Base-by-base conservation (phyloP, 1,284 basidiomycete genomes). In the Moniliophthora roreri region DNA sequence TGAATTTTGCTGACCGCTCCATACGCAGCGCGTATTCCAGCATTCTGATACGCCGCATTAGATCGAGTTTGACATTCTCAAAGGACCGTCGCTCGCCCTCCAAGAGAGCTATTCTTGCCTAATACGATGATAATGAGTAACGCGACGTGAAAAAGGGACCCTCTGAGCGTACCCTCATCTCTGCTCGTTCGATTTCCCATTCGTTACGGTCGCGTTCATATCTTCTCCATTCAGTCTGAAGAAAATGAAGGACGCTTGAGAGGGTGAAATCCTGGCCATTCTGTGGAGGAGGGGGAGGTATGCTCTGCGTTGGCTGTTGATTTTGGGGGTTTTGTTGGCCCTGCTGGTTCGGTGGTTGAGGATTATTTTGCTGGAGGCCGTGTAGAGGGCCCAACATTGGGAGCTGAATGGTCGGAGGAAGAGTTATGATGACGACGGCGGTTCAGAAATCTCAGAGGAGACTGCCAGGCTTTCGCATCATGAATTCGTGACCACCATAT, bases 131-230 rank as follows among this genome's bases (percentile, higher is more conserved):
- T 58, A 58, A 50, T 54, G 61, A 50, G 55, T 55, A 52, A 62
- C 58, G 58, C 51, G 47, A 44, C 57, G 44, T 50, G 49, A 62
- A 61, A 66, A 61, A 53, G 56, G 50, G 53, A n/a, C n/a, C n/a
- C n/a, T 57, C 63, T 53, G 56, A 53, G 84, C 89, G 64, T 62
- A 94, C 95, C 79, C 95, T 82, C 94, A 99, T 97, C 74, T 99
- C 96, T 34, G 97, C 96, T 62, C 96, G 80, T 75, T 99, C 96
- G 65, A 99, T 99, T 79, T 98, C 96, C 96, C 95, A 99, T 73
- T 98, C 95, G 70, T 99, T 99, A 64, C 96, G 84, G 74, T 99
- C 95, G 68, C 93, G 88, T 70, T 98, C 95, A 68, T 94, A 95
- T 56, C 93, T 81, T 58, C 97, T 81, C 93, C 95, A 98, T 79